Percentiles rank a stretch among this genome's conserved stretches.
Evolutionary conservation across 176 grass and related monocot species (phyloP).

Genomic region (Oryza meyeriana): DNA sequence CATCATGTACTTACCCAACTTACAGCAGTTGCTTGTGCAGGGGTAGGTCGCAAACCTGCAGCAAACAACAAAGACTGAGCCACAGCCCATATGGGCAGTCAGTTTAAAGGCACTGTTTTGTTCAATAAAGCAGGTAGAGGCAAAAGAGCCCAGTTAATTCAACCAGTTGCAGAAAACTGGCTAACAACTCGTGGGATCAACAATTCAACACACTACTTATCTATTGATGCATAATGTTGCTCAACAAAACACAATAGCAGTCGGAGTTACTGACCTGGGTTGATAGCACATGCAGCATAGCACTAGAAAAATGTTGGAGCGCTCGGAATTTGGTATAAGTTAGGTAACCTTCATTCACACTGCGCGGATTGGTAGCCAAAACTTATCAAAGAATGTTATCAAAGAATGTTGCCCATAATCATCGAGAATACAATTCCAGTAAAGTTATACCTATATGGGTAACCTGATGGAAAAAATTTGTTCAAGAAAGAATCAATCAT

Average conservation of each 20-base stretch:
- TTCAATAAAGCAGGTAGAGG: not conserved
- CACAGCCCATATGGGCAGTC: constrained; percentile 56
- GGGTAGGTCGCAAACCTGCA: constrained; percentile 89
- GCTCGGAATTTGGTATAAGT: constrained; percentile 82
- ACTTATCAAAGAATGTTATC: constrained; percentile 11
- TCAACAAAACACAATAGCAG: not conserved
- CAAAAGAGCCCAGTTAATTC: not conserved
- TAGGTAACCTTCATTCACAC: constrained; percentile 92
- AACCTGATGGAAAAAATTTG: constrained; percentile 94
- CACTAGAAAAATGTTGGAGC: constrained; percentile 95
- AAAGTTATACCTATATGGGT: constrained; percentile 85
- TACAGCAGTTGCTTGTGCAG: constrained; percentile 81
- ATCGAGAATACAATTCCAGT: not conserved
- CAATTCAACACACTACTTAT: not conserved
- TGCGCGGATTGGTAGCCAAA: constrained; percentile 26
- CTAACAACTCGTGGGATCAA: not conserved
- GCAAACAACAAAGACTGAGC: constrained; percentile 89
- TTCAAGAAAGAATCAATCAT: constrained; percentile 83
- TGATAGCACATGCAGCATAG: constrained; percentile 84
- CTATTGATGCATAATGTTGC: not conserved
- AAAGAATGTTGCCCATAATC: not conserved
- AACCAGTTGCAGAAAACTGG: not conserved
- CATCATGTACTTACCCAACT: constrained; percentile 77
- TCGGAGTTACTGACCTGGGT: constrained; percentile 62
- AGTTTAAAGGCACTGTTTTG: constrained; percentile 35